Conservation (phyloP, 2,329 filamentous ascomycete species). For the Rhynchosporium agropyri region DNA sequence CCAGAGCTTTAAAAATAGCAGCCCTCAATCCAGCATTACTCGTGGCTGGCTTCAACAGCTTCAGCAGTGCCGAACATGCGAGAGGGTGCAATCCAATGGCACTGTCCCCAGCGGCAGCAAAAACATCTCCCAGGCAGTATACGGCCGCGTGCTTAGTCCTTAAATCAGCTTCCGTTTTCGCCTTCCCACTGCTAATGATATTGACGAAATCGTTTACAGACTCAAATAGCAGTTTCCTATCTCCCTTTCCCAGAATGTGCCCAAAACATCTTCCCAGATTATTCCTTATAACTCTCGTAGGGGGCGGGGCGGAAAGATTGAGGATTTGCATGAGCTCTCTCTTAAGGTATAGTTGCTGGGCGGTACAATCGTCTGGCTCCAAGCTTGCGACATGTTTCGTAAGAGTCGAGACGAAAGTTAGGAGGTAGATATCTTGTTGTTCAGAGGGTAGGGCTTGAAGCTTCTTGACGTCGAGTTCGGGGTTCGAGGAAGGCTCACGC, state of each 20-base stretch:
- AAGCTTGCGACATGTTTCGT: slow-evolving; percentile 78
- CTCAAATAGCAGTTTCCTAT: slow-evolving; percentile 90
- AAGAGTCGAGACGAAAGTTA: slow-evolving; percentile 84
- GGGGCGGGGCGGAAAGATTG: slow-evolving; percentile 76
- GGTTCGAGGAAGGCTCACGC: slow-evolving; percentile 53
- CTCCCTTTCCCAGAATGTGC: slow-evolving; percentile 80
- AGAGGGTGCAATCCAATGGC: slow-evolving; percentile 81
- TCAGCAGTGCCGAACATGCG: slow-evolving; percentile 71
- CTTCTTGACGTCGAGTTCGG: slow-evolving; percentile 87
- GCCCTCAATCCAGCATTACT: slow-evolving; percentile 82
- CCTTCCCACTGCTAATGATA: slow-evolving; percentile 74
- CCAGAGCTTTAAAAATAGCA: slow-evolving; percentile 73
- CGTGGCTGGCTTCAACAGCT: slow-evolving; percentile 76
- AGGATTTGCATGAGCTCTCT: slow-evolving; percentile 94
- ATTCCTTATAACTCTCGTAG: slow-evolving; percentile 86
- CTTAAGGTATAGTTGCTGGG: slow-evolving; percentile 89
- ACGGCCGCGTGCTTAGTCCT: slow-evolving; percentile 85
- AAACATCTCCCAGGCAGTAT: slow-evolving; percentile 84
- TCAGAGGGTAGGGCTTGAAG: slow-evolving; percentile 87
- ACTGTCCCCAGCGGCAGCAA: slow-evolving; percentile 90
- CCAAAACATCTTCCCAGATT: slow-evolving; percentile 84
- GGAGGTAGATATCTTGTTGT: slow-evolving; percentile 92
- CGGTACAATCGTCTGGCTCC: slow-evolving; percentile 76
- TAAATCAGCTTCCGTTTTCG: slow-evolving; percentile 73
- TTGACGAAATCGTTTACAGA: slow-evolving; percentile 85